Base-by-base conservation (phyloP, 1,284 basidiomycete species). In the Ganoderma meredithae region DNA sequence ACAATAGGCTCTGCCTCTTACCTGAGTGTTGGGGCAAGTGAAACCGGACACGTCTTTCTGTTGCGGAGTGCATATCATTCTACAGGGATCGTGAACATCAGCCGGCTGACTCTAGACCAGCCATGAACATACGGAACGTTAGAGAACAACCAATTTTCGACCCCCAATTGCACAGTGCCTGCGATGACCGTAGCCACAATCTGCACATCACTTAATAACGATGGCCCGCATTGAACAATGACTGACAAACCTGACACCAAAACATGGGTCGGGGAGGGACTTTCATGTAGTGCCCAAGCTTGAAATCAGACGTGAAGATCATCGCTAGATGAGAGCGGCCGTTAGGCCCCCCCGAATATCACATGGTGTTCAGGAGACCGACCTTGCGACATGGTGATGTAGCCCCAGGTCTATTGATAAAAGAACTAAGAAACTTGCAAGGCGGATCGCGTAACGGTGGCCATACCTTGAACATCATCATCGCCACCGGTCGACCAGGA, bases 231-330 rank as follows among this genome's bases (percentile, higher is more conserved):
- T 7, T 17, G 49, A 10, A 22, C 5, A 1, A 1, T 27, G 72
- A 43, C 59, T 22, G 22, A 79, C 70, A 79, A 77, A 71, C 77
- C 68, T 78, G 77, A 49, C 79, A 81, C 73, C 80, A 83, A 75
- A 93, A 89, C 85, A 92, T 89, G 9, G 83, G 77, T 62, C 83
- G 77, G 13, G 84, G 83, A 47, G 84, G 82, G 33, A 91, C 81
- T 77, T 92, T 91, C 90, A 91, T 91, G 79, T 91, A 91, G 71
- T 91, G 90, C 3, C 89, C 90, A 39, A 91, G 84, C 75, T 91
- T 91, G 77, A 91, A 88, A 75, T 92, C 90, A 15, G 86, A 84
- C 4, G 90, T 85, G 77, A 92, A 92, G 27, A 68, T 70, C 73
- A 76, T 72, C 19, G 73, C 73, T 76, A 10, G 6, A 65, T 53